Base-by-base conservation (phyloP, 2,329 filamentous ascomycete genomes). In the Aspergillus neoniger region DNA sequence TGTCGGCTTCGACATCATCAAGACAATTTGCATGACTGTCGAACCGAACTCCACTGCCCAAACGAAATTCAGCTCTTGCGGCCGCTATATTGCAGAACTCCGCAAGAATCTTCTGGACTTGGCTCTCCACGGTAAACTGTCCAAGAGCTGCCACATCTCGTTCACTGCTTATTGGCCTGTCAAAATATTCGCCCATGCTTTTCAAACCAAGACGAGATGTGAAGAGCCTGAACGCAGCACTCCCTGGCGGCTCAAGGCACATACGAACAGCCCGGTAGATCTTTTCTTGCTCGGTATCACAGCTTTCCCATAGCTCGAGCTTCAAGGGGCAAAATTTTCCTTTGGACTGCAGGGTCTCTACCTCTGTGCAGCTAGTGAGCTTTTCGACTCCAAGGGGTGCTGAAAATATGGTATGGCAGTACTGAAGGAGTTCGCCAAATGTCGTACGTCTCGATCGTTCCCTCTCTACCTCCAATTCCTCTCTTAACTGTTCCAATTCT, bases 271-370 rank as follows among this genome's bases (percentile, higher is more conserved):
- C 32, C 15, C 56, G 59, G 23, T 67, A 69, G n/a, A 70, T 51
- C 17, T 58, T 51, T 55, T 53, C 38, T 39, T 67, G 62, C 43
- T 61, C 17, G 9, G 14, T 38, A 59, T 60, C 36, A 52, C 65
- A 73, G 36, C 70, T 64, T 12, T 54, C 50, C 70, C 65, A 73
- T 19, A 21, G 47, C 28, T 57, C 49, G 19, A 72, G 60, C 52
- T 59, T 55, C 25, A 41, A 62, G 7, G 67, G 71, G 57, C 67
- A 74, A 51, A 65, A 61, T 58, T 72, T 72, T 21, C 66, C 66
- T 7, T 55, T 67, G 9, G 66, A 69, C 39, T 57, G 21, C 1
- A 65, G 61, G 32, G 69, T 70, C 56, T 61, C 61, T n/a, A 66
- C 67, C 32, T 63, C 69, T 12, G 69, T 72, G 36, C 65, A 71